phyloP scores from a whole-genome alignment of 2,329 filamentous ascomycete genomes.

The Neonectria punicea region DNA sequence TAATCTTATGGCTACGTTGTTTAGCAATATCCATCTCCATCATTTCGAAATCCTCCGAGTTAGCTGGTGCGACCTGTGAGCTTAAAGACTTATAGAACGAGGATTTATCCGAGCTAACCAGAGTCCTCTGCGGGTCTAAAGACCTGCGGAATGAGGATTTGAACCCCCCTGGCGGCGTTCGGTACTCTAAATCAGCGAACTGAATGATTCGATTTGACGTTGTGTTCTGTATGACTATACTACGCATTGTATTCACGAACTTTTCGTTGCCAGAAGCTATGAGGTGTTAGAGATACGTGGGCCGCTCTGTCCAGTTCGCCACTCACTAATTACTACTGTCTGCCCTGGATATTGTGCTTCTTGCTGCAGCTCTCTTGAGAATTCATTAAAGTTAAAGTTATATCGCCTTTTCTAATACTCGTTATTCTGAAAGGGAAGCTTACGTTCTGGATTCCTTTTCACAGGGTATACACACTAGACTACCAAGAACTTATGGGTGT shows the following conservation, averaged over 20 bases:
- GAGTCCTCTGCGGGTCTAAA: not conserved
- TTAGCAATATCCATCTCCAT: constrained; percentile 4
- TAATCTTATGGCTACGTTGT: not conserved
- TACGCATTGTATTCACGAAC: not conserved
- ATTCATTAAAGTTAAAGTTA: constrained; percentile 13
- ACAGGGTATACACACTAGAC: constrained; percentile 4
- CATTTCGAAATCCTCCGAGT: not conserved
- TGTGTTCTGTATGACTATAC: not conserved
- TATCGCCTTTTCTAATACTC: not conserved
- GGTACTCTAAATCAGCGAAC: constrained; percentile 4
- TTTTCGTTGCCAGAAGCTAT: not conserved
- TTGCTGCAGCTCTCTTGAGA: not conserved
- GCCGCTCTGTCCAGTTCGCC: not conserved
- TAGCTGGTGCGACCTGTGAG: not conserved
- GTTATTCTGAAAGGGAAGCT: not conserved
- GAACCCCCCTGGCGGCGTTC: not conserved
- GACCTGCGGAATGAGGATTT: not conserved
- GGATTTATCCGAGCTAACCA: not conserved
- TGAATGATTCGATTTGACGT: not conserved
- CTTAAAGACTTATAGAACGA: not conserved
- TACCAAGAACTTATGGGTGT: not conserved
- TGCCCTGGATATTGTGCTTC: not conserved
- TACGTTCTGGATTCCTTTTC: not conserved
- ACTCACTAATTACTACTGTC: not conserved
- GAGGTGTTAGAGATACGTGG: not conserved